These are phyloP conservation scores for Nicotiana rustica DNA, from an alignment of 305 asterid species.

Conservation along the genomic window DNA sequence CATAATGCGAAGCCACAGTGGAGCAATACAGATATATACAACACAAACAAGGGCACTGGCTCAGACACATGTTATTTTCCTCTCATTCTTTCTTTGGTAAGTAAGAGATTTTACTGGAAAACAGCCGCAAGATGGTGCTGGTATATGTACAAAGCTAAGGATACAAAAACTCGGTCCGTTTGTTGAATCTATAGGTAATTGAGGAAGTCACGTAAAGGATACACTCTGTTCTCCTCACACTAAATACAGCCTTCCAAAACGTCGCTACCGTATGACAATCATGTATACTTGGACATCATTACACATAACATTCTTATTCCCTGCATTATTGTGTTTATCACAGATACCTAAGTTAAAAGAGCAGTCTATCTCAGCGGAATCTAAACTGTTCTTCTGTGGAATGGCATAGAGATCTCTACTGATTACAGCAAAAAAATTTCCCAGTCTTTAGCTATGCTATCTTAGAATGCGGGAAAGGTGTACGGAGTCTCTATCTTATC, in stretches of 20 bases:
- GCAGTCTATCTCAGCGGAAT: background rate
- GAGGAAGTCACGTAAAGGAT: background rate
- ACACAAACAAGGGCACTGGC: background rate
- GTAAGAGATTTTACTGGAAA: background rate
- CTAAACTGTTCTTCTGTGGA: background rate
- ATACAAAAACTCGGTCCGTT: background rate
- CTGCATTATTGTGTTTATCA: conserved; percentile 3
- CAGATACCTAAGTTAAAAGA: background rate
- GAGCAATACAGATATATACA: background rate
- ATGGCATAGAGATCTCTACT: conserved; percentile 6
- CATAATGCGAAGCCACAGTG: background rate
- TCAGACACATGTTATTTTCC: background rate
- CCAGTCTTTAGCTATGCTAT: background rate
- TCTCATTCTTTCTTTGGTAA: conserved; percentile 9
- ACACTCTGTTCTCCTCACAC: background rate
- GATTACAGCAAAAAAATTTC: background rate
- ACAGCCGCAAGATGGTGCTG: background rate
- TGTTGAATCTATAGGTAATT: background rate
- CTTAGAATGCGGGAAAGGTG: background rate
- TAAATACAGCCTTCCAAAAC: background rate
- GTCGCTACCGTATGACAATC: background rate
- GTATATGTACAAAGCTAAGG: background rate
- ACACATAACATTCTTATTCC: background rate
- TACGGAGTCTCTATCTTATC: background rate
- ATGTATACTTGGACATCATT: background rate